Base-by-base conservation (phyloP, 805 yeast species). In the Wickerhamiella domercqiae region DNA sequence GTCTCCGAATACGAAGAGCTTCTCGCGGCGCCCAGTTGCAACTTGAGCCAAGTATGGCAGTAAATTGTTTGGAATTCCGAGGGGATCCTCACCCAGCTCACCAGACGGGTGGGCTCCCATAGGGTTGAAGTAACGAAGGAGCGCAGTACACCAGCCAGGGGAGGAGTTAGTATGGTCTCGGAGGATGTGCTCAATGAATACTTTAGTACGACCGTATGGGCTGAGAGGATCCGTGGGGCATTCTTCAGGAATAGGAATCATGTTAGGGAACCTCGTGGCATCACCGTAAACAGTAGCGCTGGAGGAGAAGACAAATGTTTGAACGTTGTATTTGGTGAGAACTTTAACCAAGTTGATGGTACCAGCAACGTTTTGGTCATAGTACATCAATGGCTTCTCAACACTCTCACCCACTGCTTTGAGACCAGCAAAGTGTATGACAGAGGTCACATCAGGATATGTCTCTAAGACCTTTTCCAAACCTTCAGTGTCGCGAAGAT, bases 71-170 rank as follows among this genome's bases (percentile, higher is more conserved):
- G 93, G 87, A 36, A 73, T 64, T 11, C 86, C 86, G 42, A 70
- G 61, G 5, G 86, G 86, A 53, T 79, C 86, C 51, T 81, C 93
- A 28, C 93, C 93, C 42, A 80, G 64, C 25, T 72, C 57, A 9
- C 90, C 90, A 2, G 82, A 71, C 3, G 86, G 80, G 53, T 80
- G 93, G 14, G 90, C 87, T 28, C 93, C 93, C 46, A 78, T 77
- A 25, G 93, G 90, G 52, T 80, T 79, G 62, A 78, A 80, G 58
- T 79, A 81, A 40, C 90, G 67, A 50, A 81, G 61, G 35, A 78
- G 64, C 3, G 84, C 87, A 11, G 59, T 61, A 21, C 49, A 47
- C 53, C 58, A 53, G 4, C 48, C 43, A 3, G 55, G 50, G 32
- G 49, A 49, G 32, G 73, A 64, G 3, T 56, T 47, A 47, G 70